These are phyloP conservation scores for Ceratocystis alfenasii DNA, from an alignment of 2,329 filamentous ascomycete genomes.

Conservation along the genomic window DNA sequence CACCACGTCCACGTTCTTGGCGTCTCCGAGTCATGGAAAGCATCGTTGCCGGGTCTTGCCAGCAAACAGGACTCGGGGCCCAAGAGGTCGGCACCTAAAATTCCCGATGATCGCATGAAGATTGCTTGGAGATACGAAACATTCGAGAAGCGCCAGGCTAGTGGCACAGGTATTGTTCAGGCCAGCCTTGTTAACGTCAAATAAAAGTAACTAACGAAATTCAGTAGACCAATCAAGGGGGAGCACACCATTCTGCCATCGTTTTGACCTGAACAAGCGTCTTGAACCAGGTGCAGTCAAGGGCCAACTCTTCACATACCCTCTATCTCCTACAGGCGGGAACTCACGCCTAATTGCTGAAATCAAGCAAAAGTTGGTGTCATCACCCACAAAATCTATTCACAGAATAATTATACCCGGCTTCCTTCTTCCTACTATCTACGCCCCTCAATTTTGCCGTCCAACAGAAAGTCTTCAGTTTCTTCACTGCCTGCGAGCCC, in stretches of 20 bases:
- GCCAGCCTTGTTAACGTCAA: not conserved
- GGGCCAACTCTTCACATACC: constrained; percentile 37
- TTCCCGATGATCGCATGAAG: constrained; percentile 62
- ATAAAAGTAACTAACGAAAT: not conserved
- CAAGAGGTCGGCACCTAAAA: not conserved
- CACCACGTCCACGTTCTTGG: constrained; percentile 82
- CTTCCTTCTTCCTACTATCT: constrained; percentile 75
- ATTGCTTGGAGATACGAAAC: constrained; percentile 97
- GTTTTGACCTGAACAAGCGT: constrained; percentile 58
- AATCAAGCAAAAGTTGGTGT: constrained; percentile 43
- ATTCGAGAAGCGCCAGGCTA: constrained; percentile 55
- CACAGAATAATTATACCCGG: constrained; percentile 79
- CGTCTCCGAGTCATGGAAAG: constrained; percentile 64
- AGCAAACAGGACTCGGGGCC: constrained; percentile 13
- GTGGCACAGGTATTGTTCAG: constrained; percentile 48
- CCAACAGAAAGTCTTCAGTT: constrained; percentile 69
- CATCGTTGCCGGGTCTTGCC: constrained; percentile 65
- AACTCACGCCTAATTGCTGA: constrained; percentile 46
- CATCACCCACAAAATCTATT: constrained; percentile 47
- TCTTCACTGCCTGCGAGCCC: constrained; percentile 61
- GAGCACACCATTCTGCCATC: constrained; percentile 50
- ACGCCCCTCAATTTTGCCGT: constrained; percentile 55
- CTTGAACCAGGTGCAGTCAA: constrained; percentile 40
- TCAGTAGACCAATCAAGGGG: constrained; percentile 22
- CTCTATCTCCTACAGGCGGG: constrained; percentile 9